Percentiles rank a stretch among this genome's conserved stretches.
These are phyloP conservation scores for Microstroma glucosiphilum DNA, from an alignment of 1,284 basidiomycete species.

Conservation along the genomic window DNA sequence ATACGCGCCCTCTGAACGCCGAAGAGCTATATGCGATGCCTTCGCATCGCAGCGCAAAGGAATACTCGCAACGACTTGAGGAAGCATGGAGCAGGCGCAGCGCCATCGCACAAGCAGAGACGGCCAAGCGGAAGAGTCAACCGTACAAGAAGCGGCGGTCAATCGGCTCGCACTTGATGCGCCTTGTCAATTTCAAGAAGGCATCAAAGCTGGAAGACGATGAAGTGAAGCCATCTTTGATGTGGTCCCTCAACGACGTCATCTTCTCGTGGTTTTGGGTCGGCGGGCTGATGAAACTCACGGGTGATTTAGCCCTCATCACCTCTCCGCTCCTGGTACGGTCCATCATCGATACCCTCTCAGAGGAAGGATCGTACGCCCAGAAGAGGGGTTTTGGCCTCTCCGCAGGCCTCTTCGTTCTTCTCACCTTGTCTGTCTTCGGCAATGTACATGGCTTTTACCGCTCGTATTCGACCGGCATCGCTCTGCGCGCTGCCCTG, in stretches of 20 bases:
- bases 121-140: background rate
- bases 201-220: background rate
- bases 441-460: conserved; percentile 28
- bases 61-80: conserved; percentile 12
- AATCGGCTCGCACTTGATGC: no score
- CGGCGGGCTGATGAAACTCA: conserved; percentile 23
- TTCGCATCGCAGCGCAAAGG: conserved; percentile 12
- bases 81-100: conserved; percentile 9
- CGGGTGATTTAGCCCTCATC: conserved; percentile 18
- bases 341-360: conserved; percentile 67
- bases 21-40: conserved; percentile 24
- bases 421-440: conserved; percentile 23
- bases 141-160: no score
- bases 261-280: conserved; percentile 24
- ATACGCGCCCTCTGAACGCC: conserved; percentile 23
- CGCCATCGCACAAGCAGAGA: no score
- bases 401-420: conserved; percentile 56
- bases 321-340: conserved; percentile 28
- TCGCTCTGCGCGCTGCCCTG: conserved; percentile 21
- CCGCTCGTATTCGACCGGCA: conserved; percentile 20
- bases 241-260: conserved; percentile 24
- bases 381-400: conserved; percentile 62
- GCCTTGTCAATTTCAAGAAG: background rate
- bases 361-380: conserved; percentile 58
- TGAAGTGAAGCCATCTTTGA: conserved; percentile 14